These are phyloP conservation scores for Tuber borchii DNA, from an alignment of 495 filamentous ascomycete genomes.

Conservation along the genomic window DNA sequence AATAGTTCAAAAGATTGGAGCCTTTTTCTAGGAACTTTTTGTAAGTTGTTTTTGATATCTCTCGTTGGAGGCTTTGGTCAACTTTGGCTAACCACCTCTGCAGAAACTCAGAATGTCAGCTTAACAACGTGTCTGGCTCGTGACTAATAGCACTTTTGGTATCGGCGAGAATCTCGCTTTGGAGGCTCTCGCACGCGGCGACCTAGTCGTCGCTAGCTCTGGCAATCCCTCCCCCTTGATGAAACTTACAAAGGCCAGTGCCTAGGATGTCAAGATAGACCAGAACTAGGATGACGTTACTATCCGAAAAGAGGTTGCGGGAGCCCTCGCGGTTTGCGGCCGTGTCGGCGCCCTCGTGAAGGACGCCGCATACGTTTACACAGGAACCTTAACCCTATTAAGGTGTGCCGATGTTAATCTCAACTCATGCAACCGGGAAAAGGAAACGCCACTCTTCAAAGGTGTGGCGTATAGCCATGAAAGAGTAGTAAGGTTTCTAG, in stretches of 20 bases:
- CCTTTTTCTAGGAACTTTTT: neutral
- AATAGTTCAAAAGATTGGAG: neutral
- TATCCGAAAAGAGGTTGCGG: constrained; percentile 37
- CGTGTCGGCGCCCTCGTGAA: constrained; percentile 50
- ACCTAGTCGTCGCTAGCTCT: constrained; percentile 44
- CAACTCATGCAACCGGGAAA: no score
- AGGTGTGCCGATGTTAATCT: no score
- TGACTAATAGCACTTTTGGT: constrained; percentile 45
- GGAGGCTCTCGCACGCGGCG: constrained; percentile 40
- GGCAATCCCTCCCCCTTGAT: constrained; percentile 27
- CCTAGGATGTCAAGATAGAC: constrained; percentile 43
- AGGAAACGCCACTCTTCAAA: no score
- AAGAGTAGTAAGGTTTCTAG: no score
- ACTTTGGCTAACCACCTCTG: neutral
- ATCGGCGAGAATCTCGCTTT: constrained; percentile 42
- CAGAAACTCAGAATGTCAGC: neutral
- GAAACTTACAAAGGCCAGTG: constrained; percentile 43
- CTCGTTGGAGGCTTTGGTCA: neutral
- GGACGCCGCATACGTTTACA: constrained; percentile 47
- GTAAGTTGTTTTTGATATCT: neutral
- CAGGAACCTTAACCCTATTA: constrained; percentile 41
- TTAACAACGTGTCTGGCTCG: constrained; percentile 43
- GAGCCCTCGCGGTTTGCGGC: constrained; percentile 45
- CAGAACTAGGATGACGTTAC: constrained; percentile 18
- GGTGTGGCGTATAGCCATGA: no score